Conservation (phyloP, 495 filamentous ascomycete genomes). For the Xanthoparmelia taractica region DNA sequence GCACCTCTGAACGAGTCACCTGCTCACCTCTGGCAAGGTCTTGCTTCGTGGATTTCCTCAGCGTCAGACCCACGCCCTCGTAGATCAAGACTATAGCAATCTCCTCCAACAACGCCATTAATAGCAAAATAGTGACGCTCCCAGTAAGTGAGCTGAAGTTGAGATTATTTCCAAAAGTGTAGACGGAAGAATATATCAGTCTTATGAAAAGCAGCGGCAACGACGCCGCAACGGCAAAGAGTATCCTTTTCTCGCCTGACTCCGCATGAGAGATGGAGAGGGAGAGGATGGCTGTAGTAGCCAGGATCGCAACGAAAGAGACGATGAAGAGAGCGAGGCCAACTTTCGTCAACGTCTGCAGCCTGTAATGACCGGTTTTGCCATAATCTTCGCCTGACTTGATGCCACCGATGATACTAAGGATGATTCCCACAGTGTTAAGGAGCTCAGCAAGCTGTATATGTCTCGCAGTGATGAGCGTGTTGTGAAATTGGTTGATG, state of each 20-base stretch:
- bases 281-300: conserved; percentile 22
- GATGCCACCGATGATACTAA: neutral
- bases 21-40: neutral
- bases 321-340: conserved; percentile 31
- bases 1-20: neutral
- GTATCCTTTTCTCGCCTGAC: neutral
- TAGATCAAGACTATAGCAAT: neutral
- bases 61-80: neutral
- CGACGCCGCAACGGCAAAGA: neutral
- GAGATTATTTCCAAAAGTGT: neutral
- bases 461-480: neutral
- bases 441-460: neutral
- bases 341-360: conserved; percentile 25
- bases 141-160: neutral
- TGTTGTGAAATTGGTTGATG: neutral
- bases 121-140: neutral
- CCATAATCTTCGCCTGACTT: neutral
- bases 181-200: neutral
- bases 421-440: neutral
- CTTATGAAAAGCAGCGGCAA: neutral
- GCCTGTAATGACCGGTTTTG: conserved; percentile 18
- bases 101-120: neutral
- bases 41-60: neutral
- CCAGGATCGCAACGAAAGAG: conserved; percentile 26
- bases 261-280: neutral